Conservation (phyloP, 495 filamentous ascomycete genomes). For the Podospora anserina region DNA sequence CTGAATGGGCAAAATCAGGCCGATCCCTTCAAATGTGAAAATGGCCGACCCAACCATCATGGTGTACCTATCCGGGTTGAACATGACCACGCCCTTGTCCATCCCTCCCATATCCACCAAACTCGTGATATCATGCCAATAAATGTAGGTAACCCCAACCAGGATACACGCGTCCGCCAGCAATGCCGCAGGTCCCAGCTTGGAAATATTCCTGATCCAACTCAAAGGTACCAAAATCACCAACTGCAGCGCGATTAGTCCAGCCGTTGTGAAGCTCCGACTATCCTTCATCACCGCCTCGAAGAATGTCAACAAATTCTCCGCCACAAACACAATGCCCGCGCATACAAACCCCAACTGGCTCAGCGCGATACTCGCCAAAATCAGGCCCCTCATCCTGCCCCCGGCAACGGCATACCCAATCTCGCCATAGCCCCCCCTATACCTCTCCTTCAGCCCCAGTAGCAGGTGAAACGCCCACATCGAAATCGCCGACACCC, state of each 20-base stretch:
- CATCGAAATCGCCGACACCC: slow-evolving; percentile 53
- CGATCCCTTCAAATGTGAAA: slow-evolving; percentile 68
- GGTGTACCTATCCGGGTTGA: slow-evolving; percentile 60
- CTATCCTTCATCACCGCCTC: slow-evolving; percentile 46
- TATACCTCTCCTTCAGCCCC: slow-evolving; percentile 49
- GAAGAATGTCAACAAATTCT: slow-evolving; percentile 58
- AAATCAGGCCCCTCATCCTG: slow-evolving; percentile 51
- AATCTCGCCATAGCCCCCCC: slow-evolving; percentile 62
- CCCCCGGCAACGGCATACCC: slow-evolving; percentile 53
- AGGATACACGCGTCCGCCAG: slow-evolving; percentile 62
- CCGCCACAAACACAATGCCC: slow-evolving; percentile 63
- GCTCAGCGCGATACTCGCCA: slow-evolving; percentile 59
- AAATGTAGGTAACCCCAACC: slow-evolving; percentile 62
- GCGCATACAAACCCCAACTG: slow-evolving; percentile 67
- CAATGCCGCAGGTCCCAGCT: slow-evolving; percentile 57
- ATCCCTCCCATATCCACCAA: slow-evolving; percentile 43
- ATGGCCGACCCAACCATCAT: slow-evolving; percentile 62
- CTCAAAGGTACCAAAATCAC: slow-evolving; percentile 55
- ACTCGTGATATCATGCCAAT: slow-evolving; percentile 55
- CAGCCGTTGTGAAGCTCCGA: slow-evolving; percentile 41
- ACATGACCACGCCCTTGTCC: slow-evolving; percentile 51
- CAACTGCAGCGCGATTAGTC: slow-evolving; percentile 56
- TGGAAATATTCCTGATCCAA: slow-evolving; percentile 62
- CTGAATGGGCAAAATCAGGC: slow-evolving; percentile 63
- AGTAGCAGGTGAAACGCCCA: slow-evolving; percentile 64